These are phyloP conservation scores for Fraxinus latifolia DNA, from an alignment of 305 asterid genomes.

Conservation along the genomic window DNA sequence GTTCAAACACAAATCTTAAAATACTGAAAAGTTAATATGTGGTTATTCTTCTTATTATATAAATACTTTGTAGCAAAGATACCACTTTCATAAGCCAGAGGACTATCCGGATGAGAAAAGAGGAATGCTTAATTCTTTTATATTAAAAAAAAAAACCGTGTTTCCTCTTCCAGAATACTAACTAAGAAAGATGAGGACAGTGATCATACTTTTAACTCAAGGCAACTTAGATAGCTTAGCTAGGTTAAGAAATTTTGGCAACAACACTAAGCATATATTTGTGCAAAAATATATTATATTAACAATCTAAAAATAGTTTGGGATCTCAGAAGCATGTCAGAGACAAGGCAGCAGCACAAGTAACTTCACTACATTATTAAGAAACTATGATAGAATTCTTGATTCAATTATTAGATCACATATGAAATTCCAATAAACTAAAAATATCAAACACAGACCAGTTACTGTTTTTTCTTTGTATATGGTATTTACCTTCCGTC, in stretches of 20 bases:
- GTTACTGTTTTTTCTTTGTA: conserved; percentile 1
- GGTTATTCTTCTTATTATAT: not conserved
- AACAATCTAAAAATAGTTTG: not conserved
- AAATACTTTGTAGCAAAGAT: not conserved
- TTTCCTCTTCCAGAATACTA: not conserved
- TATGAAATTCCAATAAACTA: not conserved
- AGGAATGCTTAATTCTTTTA: not conserved
- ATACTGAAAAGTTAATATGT: not conserved
- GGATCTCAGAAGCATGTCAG: not conserved
- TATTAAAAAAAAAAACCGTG: not conserved
- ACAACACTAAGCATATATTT: not conserved
- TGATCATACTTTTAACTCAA: not conserved
- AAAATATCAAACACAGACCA: not conserved
- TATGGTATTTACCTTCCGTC: conserved; percentile 57
- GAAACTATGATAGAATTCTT: not conserved
- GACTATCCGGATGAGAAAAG: not conserved
- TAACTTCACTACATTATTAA: not conserved
- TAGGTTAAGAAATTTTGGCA: not conserved
- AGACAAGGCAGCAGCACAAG: not conserved
- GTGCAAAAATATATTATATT: not conserved
- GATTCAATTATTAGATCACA: not conserved
- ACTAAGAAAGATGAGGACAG: not conserved
- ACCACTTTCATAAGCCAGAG: not conserved
- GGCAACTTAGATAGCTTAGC: not conserved
- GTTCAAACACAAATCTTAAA: not conserved